Conservation (phyloP, 2,329 filamentous ascomycete species). For the Amphichorda felina region DNA sequence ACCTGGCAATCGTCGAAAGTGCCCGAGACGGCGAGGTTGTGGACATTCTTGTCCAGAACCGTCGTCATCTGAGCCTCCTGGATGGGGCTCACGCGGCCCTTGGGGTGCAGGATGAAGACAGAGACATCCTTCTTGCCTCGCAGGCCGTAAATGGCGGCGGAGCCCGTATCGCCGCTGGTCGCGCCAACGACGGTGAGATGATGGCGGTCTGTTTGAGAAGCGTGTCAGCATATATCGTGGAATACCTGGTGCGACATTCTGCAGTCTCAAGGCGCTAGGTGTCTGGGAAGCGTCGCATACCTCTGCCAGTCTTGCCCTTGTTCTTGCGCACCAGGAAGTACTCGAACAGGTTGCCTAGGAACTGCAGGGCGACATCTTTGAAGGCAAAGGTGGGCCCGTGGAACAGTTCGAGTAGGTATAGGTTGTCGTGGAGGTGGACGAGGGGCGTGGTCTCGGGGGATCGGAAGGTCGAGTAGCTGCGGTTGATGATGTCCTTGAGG, state of each 20-base stretch:
- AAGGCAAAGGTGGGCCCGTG: conserved; percentile 93
- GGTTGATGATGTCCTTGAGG: conserved; percentile 70
- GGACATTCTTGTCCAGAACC: conserved; percentile 78
- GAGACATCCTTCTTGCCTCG: conserved; percentile 94
- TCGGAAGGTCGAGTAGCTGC: conserved; percentile 85
- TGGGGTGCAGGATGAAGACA: conserved; percentile 88
- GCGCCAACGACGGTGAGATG: conserved; percentile 80
- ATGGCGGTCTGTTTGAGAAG: conserved; percentile 42
- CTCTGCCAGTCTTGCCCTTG: conserved; percentile 48
- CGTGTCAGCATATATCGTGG: conserved; percentile 1
- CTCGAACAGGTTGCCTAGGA: conserved; percentile 91
- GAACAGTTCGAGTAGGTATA: conserved; percentile 88
- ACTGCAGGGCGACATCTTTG: conserved; percentile 89
- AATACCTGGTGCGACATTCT: too few relatives aligned
- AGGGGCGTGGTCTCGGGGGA: conserved; percentile 67
- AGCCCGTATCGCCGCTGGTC: conserved; percentile 82
- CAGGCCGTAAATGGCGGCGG: conserved; percentile 90
- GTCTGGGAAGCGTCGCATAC: conserved; percentile 12
- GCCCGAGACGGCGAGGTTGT: conserved; percentile 80
- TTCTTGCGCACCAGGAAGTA: conserved; percentile 73
- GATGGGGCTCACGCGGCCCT: conserved; percentile 80
- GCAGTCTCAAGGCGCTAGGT: neutral
- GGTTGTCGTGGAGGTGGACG: conserved; percentile 60
- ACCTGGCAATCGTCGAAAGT: conserved; percentile 95
- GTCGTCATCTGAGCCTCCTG: conserved; percentile 98